Base-by-base conservation (phyloP, 129 eudicot species). In the carrot (Daucus carota) region DNA sequence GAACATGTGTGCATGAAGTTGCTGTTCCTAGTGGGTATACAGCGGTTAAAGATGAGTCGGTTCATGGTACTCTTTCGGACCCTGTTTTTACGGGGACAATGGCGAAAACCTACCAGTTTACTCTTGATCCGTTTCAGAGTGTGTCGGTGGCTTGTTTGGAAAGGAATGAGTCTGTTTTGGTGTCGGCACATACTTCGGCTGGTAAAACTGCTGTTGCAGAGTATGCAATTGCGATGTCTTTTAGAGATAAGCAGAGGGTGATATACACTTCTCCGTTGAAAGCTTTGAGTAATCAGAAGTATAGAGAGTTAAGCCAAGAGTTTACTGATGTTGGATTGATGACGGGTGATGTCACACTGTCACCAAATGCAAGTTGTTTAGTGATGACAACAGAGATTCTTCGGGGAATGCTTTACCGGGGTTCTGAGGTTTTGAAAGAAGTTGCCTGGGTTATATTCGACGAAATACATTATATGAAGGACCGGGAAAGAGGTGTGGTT, bases 201-300 rank as follows among this genome's bases (percentile, higher is more conserved):
- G 99, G 99, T 3, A 95, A 95, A 85, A 95, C 99, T 34, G 99
- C 99, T 41, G 99, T 95, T 76, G 99, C 99, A 6, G 99, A 95
- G 80, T 95, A 95, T 86, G 99, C 97, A 14, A 89, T 95, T 60
- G 97, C 99, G 15, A 91, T 95, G 99, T 78, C 96, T 44, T 95
- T 95, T 72, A 90, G 96, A 76, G 96, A 95, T 44, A 91, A 89
- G 73, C 99, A 95, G 78, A 87, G 97, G 85, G 99, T 95, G 12
- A 85, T 95, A 76, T 95, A 95, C 77, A 95, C 99, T 34, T 95
- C 99, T 4, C 99, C 99, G 0, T 80, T 95, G 78, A 95, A 95
- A 82, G 99, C 99, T 46, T 80, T 95, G 80, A 89, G 96, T 70
- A 95, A 95, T 80, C 97, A 95, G 86, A 95, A 95, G 83, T 95